phyloP scores from a whole-genome alignment of 192 early-diverging fungal genomes.

The Gaertneriomyces sp. region DNA sequence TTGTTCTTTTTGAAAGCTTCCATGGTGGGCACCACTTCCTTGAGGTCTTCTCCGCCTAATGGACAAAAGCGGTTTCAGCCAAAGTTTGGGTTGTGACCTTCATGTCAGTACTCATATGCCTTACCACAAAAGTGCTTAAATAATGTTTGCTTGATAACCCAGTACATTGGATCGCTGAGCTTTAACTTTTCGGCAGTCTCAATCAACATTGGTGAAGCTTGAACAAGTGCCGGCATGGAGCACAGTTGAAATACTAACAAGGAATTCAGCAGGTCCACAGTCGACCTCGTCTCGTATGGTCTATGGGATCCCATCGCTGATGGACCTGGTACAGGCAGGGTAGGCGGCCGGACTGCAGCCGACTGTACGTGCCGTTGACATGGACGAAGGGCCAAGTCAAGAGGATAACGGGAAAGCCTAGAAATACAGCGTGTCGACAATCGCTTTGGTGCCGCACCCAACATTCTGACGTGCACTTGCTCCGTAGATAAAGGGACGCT shows the following conservation, averaged over 20 bases:
- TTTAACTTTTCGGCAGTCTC: constrained; percentile 49
- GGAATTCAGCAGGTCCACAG: constrained; percentile 56
- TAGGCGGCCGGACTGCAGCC: neutral
- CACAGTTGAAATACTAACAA: constrained; percentile 71
- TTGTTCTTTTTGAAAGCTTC: constrained; percentile 50
- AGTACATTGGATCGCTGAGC: constrained; percentile 53
- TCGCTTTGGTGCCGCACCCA: too few relatives aligned
- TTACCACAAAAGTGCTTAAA: constrained; percentile 87
- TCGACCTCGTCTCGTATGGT: constrained; percentile 55
- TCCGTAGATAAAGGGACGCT: too few relatives aligned
- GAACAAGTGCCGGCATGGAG: constrained; percentile 58
- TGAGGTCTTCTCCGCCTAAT: constrained; percentile 77
- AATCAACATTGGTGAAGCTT: constrained; percentile 55
- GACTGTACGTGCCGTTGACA: too few relatives aligned
- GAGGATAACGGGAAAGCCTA: too few relatives aligned
- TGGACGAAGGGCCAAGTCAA: too few relatives aligned
- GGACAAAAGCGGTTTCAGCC: neutral
- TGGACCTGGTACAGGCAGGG: neutral
- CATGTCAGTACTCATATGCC: neutral
- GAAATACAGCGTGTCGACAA: too few relatives aligned
- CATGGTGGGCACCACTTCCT: constrained; percentile 84
- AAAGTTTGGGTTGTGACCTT: neutral
- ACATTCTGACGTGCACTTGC: too few relatives aligned
- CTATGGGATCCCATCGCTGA: constrained; percentile 8
- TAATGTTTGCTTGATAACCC: constrained; percentile 78